Conservation (phyloP, 768 basidiomycete species). For the Leccinum boreale region DNA sequence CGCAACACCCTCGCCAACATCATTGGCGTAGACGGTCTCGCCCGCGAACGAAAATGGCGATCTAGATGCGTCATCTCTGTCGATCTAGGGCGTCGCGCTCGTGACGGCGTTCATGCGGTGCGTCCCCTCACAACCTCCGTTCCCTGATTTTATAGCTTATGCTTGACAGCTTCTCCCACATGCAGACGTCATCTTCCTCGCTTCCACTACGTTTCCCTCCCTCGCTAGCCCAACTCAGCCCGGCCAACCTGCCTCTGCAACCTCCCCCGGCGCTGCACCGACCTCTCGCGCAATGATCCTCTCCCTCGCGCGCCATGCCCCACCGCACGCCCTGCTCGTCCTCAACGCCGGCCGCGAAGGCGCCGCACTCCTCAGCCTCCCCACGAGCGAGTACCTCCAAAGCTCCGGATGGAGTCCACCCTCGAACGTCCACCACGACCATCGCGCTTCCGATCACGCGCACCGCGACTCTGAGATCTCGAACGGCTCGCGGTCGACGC, state of each 20-base stretch:
- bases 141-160: neutral
- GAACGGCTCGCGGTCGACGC: constrained; percentile 12
- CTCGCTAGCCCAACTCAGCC: neutral
- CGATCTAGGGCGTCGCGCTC: constrained; percentile 69
- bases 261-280: constrained; percentile 42
- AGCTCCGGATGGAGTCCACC: constrained; percentile 67
- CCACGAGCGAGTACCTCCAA: constrained; percentile 84
- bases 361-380: constrained; percentile 75
- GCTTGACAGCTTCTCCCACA: constrained; percentile 67
- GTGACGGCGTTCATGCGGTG: constrained; percentile 79
- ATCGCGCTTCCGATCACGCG: constrained; percentile 11
- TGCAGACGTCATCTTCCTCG: constrained; percentile 76
- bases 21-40: constrained; percentile 75
- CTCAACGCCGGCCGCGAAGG: constrained; percentile 80
- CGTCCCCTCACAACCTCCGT: constrained; percentile 25
- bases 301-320: constrained; percentile 62
- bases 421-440: neutral
- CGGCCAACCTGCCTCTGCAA: constrained; percentile 17
- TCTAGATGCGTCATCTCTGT: constrained; percentile 79
- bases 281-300: constrained; percentile 77
- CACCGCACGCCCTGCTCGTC: constrained; percentile 76
- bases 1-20: constrained; percentile 73
- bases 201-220: constrained; percentile 25
- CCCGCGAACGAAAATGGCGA: constrained; percentile 81
- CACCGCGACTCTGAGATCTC: constrained; percentile 16